Conservation (phyloP, 495 filamentous ascomycete species). For the Annulohypoxylon nitens region DNA sequence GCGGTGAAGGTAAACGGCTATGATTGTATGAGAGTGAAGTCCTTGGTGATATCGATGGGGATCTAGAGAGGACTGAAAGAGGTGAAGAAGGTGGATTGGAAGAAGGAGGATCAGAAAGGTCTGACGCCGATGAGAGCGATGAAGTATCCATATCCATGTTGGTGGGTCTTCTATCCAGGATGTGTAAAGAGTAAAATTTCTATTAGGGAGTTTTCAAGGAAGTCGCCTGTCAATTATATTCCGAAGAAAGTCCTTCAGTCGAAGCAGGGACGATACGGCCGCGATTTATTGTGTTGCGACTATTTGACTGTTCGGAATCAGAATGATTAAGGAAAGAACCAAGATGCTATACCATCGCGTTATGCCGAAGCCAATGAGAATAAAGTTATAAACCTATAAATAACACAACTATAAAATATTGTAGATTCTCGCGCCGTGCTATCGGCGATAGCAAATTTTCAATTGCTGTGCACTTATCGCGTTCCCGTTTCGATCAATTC, state of each 20-base stretch:
- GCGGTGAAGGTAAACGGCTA: conserved; percentile 55
- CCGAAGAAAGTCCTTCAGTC: conserved; percentile 1
- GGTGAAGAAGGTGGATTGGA: conserved; percentile 63
- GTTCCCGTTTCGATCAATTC: conserved; percentile 35
- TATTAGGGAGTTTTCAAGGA: conserved; percentile 27
- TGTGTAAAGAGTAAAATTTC: conserved; percentile 6
- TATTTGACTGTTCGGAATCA: conserved; percentile 4
- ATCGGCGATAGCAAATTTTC: conserved; percentile 24
- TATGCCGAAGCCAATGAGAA: conserved; percentile 31
- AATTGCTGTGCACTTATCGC: conserved; percentile 13
- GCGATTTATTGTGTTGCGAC: conserved; percentile 19
- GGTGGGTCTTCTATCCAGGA: conserved; percentile 14
- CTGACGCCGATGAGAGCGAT: conserved; percentile 43
- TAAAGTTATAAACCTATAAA: conserved; percentile 23
- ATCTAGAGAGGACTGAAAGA: conserved; percentile 63
- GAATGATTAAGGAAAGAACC: conserved; percentile 28
- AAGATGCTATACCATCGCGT: conserved; percentile 36
- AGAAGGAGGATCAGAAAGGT: conserved; percentile 49
- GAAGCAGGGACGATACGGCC: background rate
- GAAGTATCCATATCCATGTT: conserved; percentile 46
- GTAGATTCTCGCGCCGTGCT: conserved; percentile 10
- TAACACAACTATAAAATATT: conserved; percentile 5
- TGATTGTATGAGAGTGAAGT: conserved; percentile 40
- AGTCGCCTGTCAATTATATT: background rate
- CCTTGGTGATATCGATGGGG: conserved; percentile 63